phyloP scores from a whole-genome alignment of 495 filamentous ascomycete genomes.

The Thermochaetoides thermophila region DNA sequence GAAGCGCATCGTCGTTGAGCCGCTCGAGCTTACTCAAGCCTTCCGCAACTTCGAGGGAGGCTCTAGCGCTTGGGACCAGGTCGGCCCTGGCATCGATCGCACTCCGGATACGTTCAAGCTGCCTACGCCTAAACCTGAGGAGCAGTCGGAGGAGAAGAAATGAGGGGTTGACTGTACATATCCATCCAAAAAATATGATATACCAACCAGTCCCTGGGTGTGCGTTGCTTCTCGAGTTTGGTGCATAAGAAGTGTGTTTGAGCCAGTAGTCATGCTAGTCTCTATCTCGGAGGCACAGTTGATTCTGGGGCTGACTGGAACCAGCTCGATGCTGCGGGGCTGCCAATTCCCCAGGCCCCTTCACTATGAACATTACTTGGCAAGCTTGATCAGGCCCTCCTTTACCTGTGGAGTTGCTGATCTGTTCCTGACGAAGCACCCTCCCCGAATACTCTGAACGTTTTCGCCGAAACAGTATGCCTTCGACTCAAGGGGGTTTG shows the following conservation, averaged over 20 bases:
- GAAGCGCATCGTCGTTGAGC: conserved; percentile 97
- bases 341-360: no score
- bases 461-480: no score
- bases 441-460: no score
- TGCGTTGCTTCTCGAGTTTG: neutral
- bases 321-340: no score
- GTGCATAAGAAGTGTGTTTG: neutral
- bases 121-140: conserved; percentile 87
- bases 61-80: conserved; percentile 72
- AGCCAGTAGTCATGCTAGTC: no score
- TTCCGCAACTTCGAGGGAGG: conserved; percentile 96
- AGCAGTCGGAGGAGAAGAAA: conserved; percentile 88
- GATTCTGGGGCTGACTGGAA: no score
- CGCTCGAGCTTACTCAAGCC: conserved; percentile 94
- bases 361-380: no score
- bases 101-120: conserved; percentile 88
- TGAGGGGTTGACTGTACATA: conserved; percentile 30
- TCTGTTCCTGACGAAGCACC: no score
- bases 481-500: no score
- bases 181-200: conserved; percentile 6
- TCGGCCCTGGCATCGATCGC: conserved; percentile 64
- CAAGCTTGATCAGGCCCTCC: no score
- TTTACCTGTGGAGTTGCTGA: no score
- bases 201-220: neutral
- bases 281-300: no score